Evolutionary conservation across 179 eudicot species (phyloP).

Genomic region (Carnegiea gigantea): DNA sequence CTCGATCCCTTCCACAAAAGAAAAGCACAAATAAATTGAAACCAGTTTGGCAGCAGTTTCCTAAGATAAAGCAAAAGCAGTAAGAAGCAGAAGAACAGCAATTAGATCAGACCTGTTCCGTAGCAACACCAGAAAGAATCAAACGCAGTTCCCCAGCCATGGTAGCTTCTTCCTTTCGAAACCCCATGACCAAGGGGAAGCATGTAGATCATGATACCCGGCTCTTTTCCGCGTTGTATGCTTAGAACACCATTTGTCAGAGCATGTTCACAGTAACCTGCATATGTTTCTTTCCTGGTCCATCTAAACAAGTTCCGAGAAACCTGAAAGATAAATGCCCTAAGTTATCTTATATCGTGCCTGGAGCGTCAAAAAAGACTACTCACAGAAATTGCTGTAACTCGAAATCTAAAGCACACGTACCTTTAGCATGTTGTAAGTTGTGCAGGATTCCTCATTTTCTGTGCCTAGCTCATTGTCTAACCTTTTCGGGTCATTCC

Average conservation of each 20-base stretch:
- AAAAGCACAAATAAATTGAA: background rate
- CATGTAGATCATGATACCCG: constrained; percentile 88
- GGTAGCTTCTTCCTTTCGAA: constrained; percentile 60
- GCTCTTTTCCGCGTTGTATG: constrained; percentile 71
- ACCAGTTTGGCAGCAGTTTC: too few species aligned
- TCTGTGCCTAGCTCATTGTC: constrained; percentile 52
- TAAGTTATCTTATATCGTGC: background rate
- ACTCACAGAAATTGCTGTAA: background rate
- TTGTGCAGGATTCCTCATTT: constrained; percentile 84
- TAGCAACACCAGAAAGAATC: constrained; percentile 86
- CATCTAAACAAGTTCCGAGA: constrained; percentile 76
- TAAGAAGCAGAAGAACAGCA: background rate
- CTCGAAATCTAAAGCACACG: background rate
- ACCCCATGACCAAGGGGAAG: constrained; percentile 66
- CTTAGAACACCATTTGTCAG: constrained; percentile 76
- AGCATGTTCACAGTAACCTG: constrained; percentile 82
- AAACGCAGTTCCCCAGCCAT: constrained; percentile 68
- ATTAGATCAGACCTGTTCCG: constrained; percentile 59
- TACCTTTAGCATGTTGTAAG: constrained; percentile 90
- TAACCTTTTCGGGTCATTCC: constrained; percentile 70
- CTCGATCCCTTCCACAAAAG: constrained; percentile 56
- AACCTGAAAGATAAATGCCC: constrained; percentile 42
- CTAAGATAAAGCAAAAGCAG: background rate
- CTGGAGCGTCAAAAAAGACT: background rate
- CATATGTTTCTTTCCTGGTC: constrained; percentile 73